phyloP scores from a whole-genome alignment of 108 stramenopile genomes.

The Mayamaea pseudoterrestris region DNA sequence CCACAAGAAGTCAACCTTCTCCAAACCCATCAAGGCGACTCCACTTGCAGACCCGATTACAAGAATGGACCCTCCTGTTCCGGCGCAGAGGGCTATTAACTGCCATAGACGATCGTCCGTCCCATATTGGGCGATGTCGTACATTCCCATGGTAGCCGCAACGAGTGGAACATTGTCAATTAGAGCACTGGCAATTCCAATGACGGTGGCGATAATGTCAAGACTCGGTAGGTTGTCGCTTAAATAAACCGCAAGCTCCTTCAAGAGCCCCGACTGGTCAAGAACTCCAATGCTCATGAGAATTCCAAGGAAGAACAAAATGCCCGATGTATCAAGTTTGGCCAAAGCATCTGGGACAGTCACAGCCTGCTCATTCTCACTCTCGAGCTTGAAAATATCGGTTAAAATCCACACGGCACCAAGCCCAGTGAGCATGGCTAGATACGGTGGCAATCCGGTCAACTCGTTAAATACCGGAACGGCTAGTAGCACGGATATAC shows the following conservation, averaged over 20 bases:
- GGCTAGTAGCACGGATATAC: conserved; percentile 66
- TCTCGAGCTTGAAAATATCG: conserved; percentile 87
- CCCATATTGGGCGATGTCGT: conserved; percentile 74
- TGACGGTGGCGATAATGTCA: conserved; percentile 89
- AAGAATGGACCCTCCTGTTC: conserved; percentile 89
- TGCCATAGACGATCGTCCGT: conserved; percentile 91
- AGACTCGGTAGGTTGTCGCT: conserved; percentile 77
- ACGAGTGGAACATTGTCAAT: conserved; percentile 93
- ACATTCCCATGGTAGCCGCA: conserved; percentile 92
- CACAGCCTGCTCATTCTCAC: conserved; percentile 57
- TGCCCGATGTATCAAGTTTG: conserved; percentile 81
- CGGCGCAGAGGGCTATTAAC: conserved; percentile 89
- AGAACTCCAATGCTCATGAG: conserved; percentile 89
- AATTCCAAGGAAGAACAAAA: conserved; percentile 92
- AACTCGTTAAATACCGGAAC: conserved; percentile 86
- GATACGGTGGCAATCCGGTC: conserved; percentile 87
- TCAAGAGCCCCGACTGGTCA: conserved; percentile 84
- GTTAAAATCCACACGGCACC: conserved; percentile 91
- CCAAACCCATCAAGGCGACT: conserved; percentile 90
- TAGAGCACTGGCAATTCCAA: conserved; percentile 83
- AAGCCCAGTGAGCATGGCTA: conserved; percentile 90
- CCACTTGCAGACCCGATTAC: conserved; percentile 89
- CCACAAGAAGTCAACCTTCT: conserved; percentile 94
- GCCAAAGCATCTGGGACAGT: conserved; percentile 74
- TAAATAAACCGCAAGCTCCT: conserved; percentile 76